Evolutionary conservation across 2,329 filamentous ascomycete species (phyloP).

Genomic region (Ceratocystis destructans): DNA sequence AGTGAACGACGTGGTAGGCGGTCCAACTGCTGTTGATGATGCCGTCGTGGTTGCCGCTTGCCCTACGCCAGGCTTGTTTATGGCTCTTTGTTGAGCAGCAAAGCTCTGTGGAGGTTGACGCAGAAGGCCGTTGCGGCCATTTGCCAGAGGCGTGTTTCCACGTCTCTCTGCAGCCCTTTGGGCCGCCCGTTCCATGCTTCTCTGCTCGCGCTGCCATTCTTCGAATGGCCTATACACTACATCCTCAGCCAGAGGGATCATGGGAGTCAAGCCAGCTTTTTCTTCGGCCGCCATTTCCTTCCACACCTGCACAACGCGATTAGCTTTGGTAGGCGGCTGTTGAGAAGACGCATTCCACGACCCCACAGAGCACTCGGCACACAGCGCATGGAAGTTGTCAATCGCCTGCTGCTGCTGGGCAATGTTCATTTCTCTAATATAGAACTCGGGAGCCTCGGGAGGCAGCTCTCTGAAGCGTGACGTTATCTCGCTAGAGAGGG

Average conservation of each 20-base stretch:
- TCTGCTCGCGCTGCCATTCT: constrained; percentile 43
- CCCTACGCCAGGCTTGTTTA: constrained; percentile 31
- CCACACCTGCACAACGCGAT: constrained; percentile 42
- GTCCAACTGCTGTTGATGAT: constrained; percentile 20
- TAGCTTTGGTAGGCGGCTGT: constrained; percentile 32
- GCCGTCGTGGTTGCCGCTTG: constrained; percentile 26
- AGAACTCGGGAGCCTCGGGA: constrained; percentile 46
- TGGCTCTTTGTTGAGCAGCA: constrained; percentile 50
- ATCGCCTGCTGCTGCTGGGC: constrained; percentile 35
- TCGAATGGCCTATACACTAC: constrained; percentile 53
- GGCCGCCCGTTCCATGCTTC: constrained; percentile 14
- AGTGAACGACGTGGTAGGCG: constrained; percentile 15
- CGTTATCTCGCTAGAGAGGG: constrained; percentile 45
- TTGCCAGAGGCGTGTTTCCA: constrained; percentile 23
- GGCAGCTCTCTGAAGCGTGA: constrained; percentile 41
- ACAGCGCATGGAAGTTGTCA: constrained; percentile 43
- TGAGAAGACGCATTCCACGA: constrained; percentile 11
- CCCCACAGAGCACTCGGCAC: constrained; percentile 44
- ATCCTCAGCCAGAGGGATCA: constrained; percentile 47
- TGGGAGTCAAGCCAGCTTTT: constrained; percentile 49
- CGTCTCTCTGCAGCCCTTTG: constrained; percentile 14
- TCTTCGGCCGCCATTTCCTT: constrained; percentile 56
- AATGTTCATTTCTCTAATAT: constrained; percentile 34
- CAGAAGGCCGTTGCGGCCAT: constrained; percentile 29
- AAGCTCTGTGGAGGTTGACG: constrained; percentile 49